Evolutionary conservation across 1,139 yeast species (phyloP), one percentile per base, ranked within the genome.

Genomic region (Candida sp.): DNA sequence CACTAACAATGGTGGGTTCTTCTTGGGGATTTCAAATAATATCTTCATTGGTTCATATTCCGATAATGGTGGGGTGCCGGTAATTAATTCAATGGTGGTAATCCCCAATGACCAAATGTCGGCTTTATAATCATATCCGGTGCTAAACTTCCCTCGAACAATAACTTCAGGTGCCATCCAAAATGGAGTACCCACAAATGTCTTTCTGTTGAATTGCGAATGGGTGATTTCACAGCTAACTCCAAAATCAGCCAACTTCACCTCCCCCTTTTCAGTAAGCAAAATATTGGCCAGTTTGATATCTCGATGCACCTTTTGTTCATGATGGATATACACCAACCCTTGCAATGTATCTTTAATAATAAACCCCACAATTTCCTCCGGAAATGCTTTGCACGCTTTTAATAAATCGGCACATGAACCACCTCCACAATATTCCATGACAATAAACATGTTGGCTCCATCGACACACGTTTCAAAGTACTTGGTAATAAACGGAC

Each of bases 91-190:
- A 51, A 85, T 83, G 0, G 86, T 77, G 1, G 96, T 88, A 40
- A 88, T 87, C 0, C 96, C 96, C 4, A 87, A 69, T 0, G 95
- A 87, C 96, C 96, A 88, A 43, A 88, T 84, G 57, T 88, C 96
- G 4, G 89, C 95, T 56, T 84, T 87, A 52, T 83, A 86, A 57
- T 86, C 75, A 56, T 88, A 86, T 1, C 91, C 91, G 9, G 9
- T 27, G 12, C 39, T 29, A 29, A 15, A 22, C 34, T 40, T 22
- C 33, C 66, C 57, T 45, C 77, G 64, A 4, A 67, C 57, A 22
- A 88, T 84, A 27, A 87, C 85, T 57, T 88, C 96, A 0, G 96
- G 96, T 0, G 96, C 96, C 96, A 88, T 88, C 96, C 96, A 88
- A 61, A 81, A 87, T 19, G 96, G 96, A 0, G 96, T 87, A 0